Evolutionary conservation across 495 filamentous ascomycete species (phyloP), one percentile per base, ranked within the genome.

Genomic region (Tuber magnatum): DNA sequence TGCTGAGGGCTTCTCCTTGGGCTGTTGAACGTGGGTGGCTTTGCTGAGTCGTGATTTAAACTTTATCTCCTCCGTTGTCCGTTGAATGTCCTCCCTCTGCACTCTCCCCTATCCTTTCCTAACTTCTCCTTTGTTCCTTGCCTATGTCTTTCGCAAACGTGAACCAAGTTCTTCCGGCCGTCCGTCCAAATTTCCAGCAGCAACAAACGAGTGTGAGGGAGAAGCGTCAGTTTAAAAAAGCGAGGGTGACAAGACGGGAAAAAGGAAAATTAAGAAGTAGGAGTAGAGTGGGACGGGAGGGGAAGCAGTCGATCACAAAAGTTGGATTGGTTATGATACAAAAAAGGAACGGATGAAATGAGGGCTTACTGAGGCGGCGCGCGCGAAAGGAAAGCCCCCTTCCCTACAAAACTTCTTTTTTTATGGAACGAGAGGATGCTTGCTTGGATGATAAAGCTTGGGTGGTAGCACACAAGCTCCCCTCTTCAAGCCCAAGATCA

Each of bases 261-360:
- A 65, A 35, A 65, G 20, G 18, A n/a, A 51, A 51, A 51, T 51
- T 46, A n/a, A 22, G 6, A 51, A 51, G 46, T 24, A 35, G 28
- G 35, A 35, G 56, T 8, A 3, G 56, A 35, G 56, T 65, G 14
- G 56, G 56, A 65, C 28, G 56, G 56, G 56, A 65, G 56, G 56
- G 56, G 56, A 65, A 65, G 32, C 20, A 28, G 56, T 18, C 28
- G 56, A 65, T 65, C 56, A 65, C 56, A 65, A 65, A 65, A 65
- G 28, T 20, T 65, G 28, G 28, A 32, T 3, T 20, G 28, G 56
- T 32, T 28, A n/a, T n/a, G n/a, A n/a, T n/a, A 65, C 56, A 28
- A 65, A 65, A 65, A 65, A 65, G 56, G 28, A 65, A 65, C 56
- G 56, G 56, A 35, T 35, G 56, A 65, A 65, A 65, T 28, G 51